Evolutionary conservation across 352 stramenopile species (phyloP), one percentile per base, ranked within the genome.

Genomic region (Globisporangium yorkense): DNA sequence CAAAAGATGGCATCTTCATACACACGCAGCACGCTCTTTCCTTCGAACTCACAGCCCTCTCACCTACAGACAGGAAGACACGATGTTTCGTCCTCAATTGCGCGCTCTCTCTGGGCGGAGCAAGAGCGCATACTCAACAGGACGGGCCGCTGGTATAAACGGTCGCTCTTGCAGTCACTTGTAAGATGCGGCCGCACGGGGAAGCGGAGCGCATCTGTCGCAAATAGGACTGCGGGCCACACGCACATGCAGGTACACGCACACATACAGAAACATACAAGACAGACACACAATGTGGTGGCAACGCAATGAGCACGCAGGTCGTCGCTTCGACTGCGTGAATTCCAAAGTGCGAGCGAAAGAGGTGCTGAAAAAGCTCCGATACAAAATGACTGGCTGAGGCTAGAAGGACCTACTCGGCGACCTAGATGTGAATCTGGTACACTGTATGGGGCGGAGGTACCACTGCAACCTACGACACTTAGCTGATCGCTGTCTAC

Each of bases 121-220:
- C 72, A 70, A 86, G 76, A 75, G 61, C 69, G 61, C 78, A 88
- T 87, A 91, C 80, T 91, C 80, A 91, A 91, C 80, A 73, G 80
- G 80, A 89, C 63, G 74, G 72, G 56, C 67, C 75, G 80, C 80
- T 91, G 67, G 75, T 88, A 79, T 87, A 87, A 91, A 91, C 80
- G 73, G 59, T 91, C 69, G 51, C 80, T 91, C 71, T 91, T 75
- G 80, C 80, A 89, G 78, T 87, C 75, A 55, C 73, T 85, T 89
- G 80, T 91, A 91, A 91, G 80, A 89, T 77, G 74, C 80, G 78
- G 66, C 66, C 67, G 80, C 76, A 91, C 67, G 40, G 59, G 29
- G 66, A 66, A 62, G 72, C 50, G 63, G 66, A 62, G 68, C 80
- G 63, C 79, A 75, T 89, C 80, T 85, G 80, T 91, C 80, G 80